These are phyloP conservation scores for Cercophora newfieldiana DNA, from an alignment of 495 filamentous ascomycete genomes.

Conservation along the genomic window DNA sequence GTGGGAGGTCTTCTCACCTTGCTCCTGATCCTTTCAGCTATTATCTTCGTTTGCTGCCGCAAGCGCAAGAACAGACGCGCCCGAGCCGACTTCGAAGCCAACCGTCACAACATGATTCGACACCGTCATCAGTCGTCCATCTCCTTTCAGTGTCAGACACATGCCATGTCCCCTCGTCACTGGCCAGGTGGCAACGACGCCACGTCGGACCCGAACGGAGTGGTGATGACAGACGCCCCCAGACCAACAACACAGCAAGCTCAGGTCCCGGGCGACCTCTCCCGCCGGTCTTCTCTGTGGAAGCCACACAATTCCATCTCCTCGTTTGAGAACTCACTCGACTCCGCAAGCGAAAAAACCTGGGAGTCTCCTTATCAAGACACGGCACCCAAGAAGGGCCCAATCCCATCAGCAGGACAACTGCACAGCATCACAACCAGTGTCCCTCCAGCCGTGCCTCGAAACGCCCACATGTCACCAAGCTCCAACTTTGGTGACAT, in stretches of 20 bases:
- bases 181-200: constrained; percentile 30
- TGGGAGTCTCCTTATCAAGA: constrained; percentile 19
- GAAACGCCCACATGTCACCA: constrained; percentile 35
- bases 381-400: constrained; percentile 1
- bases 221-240: not conserved
- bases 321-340: constrained; percentile 9
- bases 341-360: constrained; percentile 10
- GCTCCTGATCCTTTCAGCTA: constrained; percentile 33
- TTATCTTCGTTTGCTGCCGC: constrained; percentile 40
- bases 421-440: constrained; percentile 20
- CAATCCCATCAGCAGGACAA: constrained; percentile 7
- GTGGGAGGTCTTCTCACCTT: constrained; percentile 36
- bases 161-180: constrained; percentile 43
- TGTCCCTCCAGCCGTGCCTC: constrained; percentile 20
- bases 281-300: constrained; percentile 25
- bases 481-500: constrained; percentile 34
- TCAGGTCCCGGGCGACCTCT: constrained; percentile 3
- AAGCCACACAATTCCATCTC: constrained; percentile 21
- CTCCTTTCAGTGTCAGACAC: constrained; percentile 52
- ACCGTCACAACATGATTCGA: constrained; percentile 22
- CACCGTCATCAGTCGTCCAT: constrained; percentile 41
- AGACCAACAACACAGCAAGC: constrained; percentile 3
- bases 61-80: constrained; percentile 40
- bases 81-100: constrained; percentile 29
- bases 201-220: constrained; percentile 7